phyloP scores from a whole-genome alignment of 257 asterid genomes.

The Dorcoceras hygrometricum region DNA sequence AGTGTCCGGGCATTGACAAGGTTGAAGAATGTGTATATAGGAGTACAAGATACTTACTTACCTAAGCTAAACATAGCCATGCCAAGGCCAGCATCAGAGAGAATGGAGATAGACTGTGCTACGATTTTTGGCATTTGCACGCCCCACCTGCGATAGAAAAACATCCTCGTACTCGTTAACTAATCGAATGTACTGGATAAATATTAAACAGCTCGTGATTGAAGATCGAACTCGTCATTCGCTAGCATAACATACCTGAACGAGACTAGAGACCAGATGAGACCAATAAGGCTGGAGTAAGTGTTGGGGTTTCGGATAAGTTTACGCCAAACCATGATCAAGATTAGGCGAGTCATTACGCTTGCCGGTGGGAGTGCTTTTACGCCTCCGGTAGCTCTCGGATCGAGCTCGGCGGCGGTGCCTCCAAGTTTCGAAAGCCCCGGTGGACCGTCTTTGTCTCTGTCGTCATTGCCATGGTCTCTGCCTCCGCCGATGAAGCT shows the following conservation, averaged over 20 bases:
- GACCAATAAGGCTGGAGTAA: constrained; percentile 34
- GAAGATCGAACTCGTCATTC: not conserved
- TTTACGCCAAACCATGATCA: constrained; percentile 63
- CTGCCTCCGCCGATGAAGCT: constrained; percentile 31
- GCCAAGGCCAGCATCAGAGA: constrained; percentile 36
- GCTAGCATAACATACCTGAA: constrained; percentile 17
- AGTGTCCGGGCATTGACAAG: not conserved
- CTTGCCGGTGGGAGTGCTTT: constrained; percentile 56
- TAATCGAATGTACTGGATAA: not conserved
- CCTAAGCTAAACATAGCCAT: constrained; percentile 38
- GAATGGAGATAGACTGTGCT: constrained; percentile 28
- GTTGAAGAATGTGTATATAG: too few species aligned
- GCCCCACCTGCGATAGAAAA: constrained; percentile 26
- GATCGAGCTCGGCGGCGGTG: constrained; percentile 39
- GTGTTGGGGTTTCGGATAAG: constrained; percentile 40
- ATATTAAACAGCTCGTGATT: not conserved
- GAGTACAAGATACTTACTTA: too few species aligned
- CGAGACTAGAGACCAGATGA: constrained; percentile 29
- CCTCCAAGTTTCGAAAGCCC: constrained; percentile 43
- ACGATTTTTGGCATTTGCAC: constrained; percentile 33
- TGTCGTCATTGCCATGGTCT: constrained; percentile 42
- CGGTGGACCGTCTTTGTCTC: constrained; percentile 35
- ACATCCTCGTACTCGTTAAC: not conserved
- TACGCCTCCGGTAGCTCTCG: constrained; percentile 25
- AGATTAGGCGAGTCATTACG: constrained; percentile 54